A percentile compares a stretch with the other conserved stretches of the same genome.
Conservation (phyloP, 2,329 filamentous ascomycete genomes). For the Xylaria sp. region DNA sequence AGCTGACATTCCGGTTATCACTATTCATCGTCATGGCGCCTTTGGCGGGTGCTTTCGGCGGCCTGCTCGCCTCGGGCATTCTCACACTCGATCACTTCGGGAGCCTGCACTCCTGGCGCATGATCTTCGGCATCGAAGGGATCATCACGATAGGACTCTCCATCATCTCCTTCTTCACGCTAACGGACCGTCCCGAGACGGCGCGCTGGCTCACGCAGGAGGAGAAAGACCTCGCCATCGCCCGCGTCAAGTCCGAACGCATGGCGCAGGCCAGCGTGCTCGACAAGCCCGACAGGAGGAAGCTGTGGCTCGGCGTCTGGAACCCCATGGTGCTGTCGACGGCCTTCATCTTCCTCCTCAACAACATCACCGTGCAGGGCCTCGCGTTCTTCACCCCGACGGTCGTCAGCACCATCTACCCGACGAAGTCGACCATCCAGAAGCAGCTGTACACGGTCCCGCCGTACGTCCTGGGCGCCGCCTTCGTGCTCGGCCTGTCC, state of each 20-base stretch:
- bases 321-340: conserved; percentile 62
- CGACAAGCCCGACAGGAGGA: conserved; percentile 69
- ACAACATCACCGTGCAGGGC: conserved; percentile 73
- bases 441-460: conserved; percentile 78
- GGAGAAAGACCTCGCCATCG: conserved; percentile 74
- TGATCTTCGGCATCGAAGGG: conserved; percentile 55
- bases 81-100: conserved; percentile 67
- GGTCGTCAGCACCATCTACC: conserved; percentile 76
- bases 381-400: conserved; percentile 77
- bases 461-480: conserved; percentile 74
- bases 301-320: conserved; percentile 71
- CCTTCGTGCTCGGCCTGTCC: conserved; percentile 72
- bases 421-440: conserved; percentile 64
- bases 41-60: conserved; percentile 77
- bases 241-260: conserved; percentile 75
- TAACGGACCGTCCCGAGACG: conserved; percentile 76
- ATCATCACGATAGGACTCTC: conserved; percentile 65
- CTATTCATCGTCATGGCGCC: conserved; percentile 78
- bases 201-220: conserved; percentile 73
- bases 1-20: conserved; percentile 74
- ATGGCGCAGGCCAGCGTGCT: conserved; percentile 71
- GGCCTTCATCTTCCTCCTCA: conserved; percentile 45
- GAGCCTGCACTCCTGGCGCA: conserved; percentile 45
- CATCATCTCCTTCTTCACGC: conserved; percentile 70
- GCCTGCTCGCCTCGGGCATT: conserved; percentile 73